Evolutionary conservation across 306 rosid species (phyloP).

Genomic region (Morella rubra): DNA sequence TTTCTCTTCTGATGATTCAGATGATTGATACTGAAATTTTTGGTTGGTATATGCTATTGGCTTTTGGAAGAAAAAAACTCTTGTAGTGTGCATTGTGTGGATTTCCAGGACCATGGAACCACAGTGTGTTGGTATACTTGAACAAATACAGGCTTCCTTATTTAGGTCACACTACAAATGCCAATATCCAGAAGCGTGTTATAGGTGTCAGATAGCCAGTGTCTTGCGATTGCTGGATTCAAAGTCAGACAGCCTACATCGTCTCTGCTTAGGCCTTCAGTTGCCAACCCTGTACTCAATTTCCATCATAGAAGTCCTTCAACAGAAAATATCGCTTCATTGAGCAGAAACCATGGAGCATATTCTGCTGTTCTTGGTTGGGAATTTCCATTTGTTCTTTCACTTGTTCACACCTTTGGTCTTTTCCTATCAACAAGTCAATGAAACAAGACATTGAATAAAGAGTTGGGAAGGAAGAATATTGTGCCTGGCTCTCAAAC

Average conservation of each 20-base stretch:
- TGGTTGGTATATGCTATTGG: conserved; percentile 22
- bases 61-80: background rate
- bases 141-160: background rate
- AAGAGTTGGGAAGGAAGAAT: background rate
- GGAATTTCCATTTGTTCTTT: background rate
- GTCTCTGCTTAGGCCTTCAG: background rate
- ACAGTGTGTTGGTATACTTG: background rate
- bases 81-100: background rate
- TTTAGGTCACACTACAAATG: background rate
- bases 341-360: background rate
- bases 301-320: background rate
- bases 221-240: background rate
- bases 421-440: background rate
- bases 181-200: background rate
- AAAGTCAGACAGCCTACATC: background rate
- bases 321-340: background rate
- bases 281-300: background rate
- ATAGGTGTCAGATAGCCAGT: background rate
- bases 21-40: conserved; percentile 9
- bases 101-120: background rate
- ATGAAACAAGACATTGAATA: background rate
- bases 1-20: conserved; percentile 19
- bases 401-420: background rate
- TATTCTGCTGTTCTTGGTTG: background rate
- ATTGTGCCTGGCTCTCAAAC: background rate